Percentiles rank a stretch among this genome's conserved stretches.
Conservation (phyloP, 306 rosid species). For the Vigna hirtella region DNA sequence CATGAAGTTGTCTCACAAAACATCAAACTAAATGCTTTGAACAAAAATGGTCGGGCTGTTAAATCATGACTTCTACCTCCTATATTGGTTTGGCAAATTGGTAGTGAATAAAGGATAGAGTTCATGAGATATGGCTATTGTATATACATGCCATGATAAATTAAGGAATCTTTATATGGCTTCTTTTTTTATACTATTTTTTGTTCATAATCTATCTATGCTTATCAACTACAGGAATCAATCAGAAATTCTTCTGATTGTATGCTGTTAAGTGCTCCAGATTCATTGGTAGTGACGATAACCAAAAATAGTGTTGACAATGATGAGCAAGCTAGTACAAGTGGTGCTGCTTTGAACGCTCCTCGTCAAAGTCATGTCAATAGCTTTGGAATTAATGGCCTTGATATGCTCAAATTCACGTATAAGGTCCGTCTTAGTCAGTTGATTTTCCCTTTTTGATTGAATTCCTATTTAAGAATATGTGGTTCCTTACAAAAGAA, state of each 20-base stretch:
- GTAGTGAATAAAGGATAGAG: slow-evolving; percentile 16
- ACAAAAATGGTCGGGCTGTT: slow-evolving; percentile 1
- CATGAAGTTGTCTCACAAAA: slow-evolving; percentile 13
- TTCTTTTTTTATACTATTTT: slow-evolving; percentile 20
- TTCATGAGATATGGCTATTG: slow-evolving; percentile 31
- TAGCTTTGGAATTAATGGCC: slow-evolving; percentile 86
- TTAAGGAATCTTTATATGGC: slow-evolving; percentile 31
- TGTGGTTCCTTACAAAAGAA: slow-evolving; percentile 21
- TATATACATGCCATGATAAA: slow-evolving; percentile 21
- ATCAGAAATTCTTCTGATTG: slow-evolving; percentile 92
- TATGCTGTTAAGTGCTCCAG: slow-evolving; percentile 87
- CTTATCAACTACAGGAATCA: slow-evolving; percentile 76
- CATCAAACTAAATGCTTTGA: slow-evolving; percentile 20
- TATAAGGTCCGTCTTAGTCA: slow-evolving; percentile 70
- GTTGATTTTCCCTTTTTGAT: slow-evolving; percentile 35
- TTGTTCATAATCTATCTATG: slow-evolving; percentile 39
- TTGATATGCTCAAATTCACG: slow-evolving; percentile 82
- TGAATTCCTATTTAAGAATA: slow-evolving; percentile 16
- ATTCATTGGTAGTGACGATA: slow-evolving; percentile 80
- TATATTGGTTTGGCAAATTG: slow-evolving; percentile 28
- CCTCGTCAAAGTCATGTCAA: slow-evolving; percentile 61
- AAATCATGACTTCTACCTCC: slow-evolving; percentile 22
- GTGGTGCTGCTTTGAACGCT: slow-evolving; percentile 54
- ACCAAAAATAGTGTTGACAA: slow-evolving; percentile 58
- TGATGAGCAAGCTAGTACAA: slow-evolving; percentile 63